Base-by-base conservation (phyloP, 2,329 filamentous ascomycete species). In the Xylariaceae sp. region DNA sequence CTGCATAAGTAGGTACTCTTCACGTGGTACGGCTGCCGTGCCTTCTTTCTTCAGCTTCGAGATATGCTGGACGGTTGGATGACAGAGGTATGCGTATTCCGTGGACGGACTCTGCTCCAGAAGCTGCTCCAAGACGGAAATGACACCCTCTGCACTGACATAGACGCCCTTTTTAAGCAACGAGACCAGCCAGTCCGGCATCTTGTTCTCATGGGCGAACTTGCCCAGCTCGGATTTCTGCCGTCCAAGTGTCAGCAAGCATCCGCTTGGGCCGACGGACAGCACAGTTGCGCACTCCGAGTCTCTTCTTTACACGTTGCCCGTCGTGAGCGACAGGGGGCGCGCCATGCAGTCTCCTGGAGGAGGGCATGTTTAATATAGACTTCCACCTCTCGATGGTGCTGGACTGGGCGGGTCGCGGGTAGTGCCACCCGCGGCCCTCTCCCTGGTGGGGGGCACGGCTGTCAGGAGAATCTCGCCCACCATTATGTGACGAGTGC, bases 31-130 rank as follows among this genome's bases (percentile, higher is more conserved):
- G 21, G 12, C 12, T 7, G 7, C 29, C 46, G 19, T 56, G 72
- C 77, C 77, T 62, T 94, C 89, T 39, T 67, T 70, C n/a, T 70
- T 73, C 33, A 93, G 68, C 51, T 94, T 94, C 32, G 83, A 85
- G 17, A 96, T 71, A 51, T 95, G 89, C 31, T 78, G 70, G 0
- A 87, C 82, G 30, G 69, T 67, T 1, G 81, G 72, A 49, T 88
- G 78, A 56, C 89, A 95, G 21, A 94, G 65, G 49, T 88, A 94
- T 5, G 85, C 84, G 43, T 75, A 75, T 33, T 74, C 65, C 1
- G 86, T 83, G 4, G 64, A 63, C 6, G 60, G 53, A 47, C 83
- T 85, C 35, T 81, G 68, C 25, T 80, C 68, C 27, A 84, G 72
- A 9, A 88, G 63, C 40, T 73, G 70, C 14, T 67, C 60, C 15